phyloP scores from a whole-genome alignment of 495 filamentous ascomycete species.

The Clavariopsis aquatica region DNA sequence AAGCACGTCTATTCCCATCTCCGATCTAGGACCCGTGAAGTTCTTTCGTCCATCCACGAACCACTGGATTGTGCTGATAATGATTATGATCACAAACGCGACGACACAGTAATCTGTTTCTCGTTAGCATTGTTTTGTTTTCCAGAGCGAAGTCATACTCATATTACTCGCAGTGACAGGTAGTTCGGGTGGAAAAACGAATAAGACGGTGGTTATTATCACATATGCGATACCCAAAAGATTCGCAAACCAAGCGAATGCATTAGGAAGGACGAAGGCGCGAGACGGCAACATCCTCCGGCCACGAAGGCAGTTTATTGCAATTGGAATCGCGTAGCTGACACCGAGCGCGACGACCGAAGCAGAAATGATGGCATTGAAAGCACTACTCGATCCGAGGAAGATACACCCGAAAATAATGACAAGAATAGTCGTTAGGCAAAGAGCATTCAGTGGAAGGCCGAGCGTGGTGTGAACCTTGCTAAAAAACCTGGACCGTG shows the following conservation, averaged over 20 bases:
- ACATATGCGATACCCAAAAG: slow-evolving; percentile 66
- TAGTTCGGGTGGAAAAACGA: slow-evolving; percentile 70
- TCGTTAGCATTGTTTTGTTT: background rate
- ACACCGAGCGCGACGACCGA: slow-evolving; percentile 71
- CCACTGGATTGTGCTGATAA: slow-evolving; percentile 68
- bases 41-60: slow-evolving; percentile 72
- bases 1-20: slow-evolving; percentile 39
- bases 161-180: slow-evolving; percentile 70
- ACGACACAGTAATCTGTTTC: slow-evolving; percentile 60
- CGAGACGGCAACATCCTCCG: slow-evolving; percentile 65
- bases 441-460: slow-evolving; percentile 69
- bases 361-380: slow-evolving; percentile 69
- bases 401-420: slow-evolving; percentile 73
- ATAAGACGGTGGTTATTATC: slow-evolving; percentile 69
- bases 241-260: slow-evolving; percentile 64
- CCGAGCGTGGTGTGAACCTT: slow-evolving; percentile 63
- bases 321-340: slow-evolving; percentile 71
- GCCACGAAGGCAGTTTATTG: slow-evolving; percentile 65
- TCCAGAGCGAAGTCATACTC: slow-evolving; percentile 53
- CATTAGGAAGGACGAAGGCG: slow-evolving; percentile 60
- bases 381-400: slow-evolving; percentile 67
- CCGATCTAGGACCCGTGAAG: slow-evolving; percentile 62
- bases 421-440: slow-evolving; percentile 63
- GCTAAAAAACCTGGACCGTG: slow-evolving; percentile 64
- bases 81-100: slow-evolving; percentile 66